Base-by-base conservation (phyloP, 345 rosid genomes). In the Erysimum cheiranthoides region DNA sequence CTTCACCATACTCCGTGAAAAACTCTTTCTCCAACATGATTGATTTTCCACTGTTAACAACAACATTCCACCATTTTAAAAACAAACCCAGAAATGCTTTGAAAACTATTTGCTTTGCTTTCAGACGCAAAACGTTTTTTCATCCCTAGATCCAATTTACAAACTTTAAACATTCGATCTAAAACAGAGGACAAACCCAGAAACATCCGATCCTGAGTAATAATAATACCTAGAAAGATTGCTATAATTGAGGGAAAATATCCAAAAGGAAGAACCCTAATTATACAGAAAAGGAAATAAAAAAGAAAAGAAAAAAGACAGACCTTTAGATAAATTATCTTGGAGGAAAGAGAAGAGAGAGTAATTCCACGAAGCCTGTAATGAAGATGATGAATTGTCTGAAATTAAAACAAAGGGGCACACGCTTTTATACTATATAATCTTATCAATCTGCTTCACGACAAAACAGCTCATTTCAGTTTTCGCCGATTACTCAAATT, bases 1-100 rank as follows among this genome's bases (percentile, higher is more conserved):
- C 97, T 81, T 95, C 99, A 14, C 99, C 97, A 35, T 89, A 95
- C 73, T 92, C 99, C 13, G 99, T 92, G 87, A 95, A 89, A 73
- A 92, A 95, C 71, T 92, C 97, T 74, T 83, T 92, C 86, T 83
- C 97, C 78, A 86, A 84, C 96, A 95, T 94, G 17, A 6, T 68
- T 40, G 5, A 18, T 17, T 18, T 34, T 0, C 43, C 27, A 74
- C 71, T 68, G 58, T 46, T 43, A 68, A 64, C 65, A 68, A 10
- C 63, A 59, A 49, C 56, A 21, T 51, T 62, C 34, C 13, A 31
- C 39, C 59, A 51, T 28, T 31, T 9, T 21, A 59, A 17, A n/a
- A 34, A 34, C 32, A 16, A 17, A 43, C 68, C 35, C 43, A 47
- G 53, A 66, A 65, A 65, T 56, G 57, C 2, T 62, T 2, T 17